Evolutionary conservation across 2,329 filamentous ascomycete species (phyloP), one percentile per base, ranked within the genome.

Genomic region (Cyphellophora attinorum): DNA sequence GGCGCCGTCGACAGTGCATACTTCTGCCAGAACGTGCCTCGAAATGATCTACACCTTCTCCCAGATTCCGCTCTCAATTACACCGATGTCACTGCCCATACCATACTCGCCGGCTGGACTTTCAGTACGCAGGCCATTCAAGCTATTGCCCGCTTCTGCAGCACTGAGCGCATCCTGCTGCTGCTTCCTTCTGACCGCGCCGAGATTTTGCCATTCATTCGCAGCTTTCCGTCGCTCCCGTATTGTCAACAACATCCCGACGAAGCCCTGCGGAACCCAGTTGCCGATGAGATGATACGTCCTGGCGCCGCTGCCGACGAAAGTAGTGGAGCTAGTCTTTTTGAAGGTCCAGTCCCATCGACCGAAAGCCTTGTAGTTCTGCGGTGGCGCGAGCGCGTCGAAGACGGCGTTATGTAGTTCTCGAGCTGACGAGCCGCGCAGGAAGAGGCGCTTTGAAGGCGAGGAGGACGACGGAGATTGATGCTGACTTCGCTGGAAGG

Each of bases 181-280:
- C 21, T 25, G 21, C 21, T 25, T n/a, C 21, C 21, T 25, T n/a
- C 21, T 25, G 8, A 25, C 21, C 21, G 8, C 21, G n/a, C 21
- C n/a, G n/a, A n/a, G 21, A 8, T 8, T n/a, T n/a, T n/a, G 21
- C 21, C 21, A 25, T n/a, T 25, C 21, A 8, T n/a, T n/a, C 21
- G 21, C 21, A n/a, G 21, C 21, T 25, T n/a, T 25, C 21, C 29
- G 11, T 19, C 35, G 19, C 37, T 64, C 65, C 41, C 78, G 68
- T 38, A 88, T 73, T 8, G 86, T 86, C 74, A 96, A 81, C 82
- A 96, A 93, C 82, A 85, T 91, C 2, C 78, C 79, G n/a, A 96
- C 81, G 11, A 95, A 55, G 3, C 77, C 71, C 13, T 74, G 69
- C 1, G 91, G 89, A 15, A 82, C 70, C 74, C 81, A 89, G 25